Evolutionary conservation across 2,329 filamentous ascomycete genomes (phyloP).

Genomic region (Fusarium guadeloupense): DNA sequence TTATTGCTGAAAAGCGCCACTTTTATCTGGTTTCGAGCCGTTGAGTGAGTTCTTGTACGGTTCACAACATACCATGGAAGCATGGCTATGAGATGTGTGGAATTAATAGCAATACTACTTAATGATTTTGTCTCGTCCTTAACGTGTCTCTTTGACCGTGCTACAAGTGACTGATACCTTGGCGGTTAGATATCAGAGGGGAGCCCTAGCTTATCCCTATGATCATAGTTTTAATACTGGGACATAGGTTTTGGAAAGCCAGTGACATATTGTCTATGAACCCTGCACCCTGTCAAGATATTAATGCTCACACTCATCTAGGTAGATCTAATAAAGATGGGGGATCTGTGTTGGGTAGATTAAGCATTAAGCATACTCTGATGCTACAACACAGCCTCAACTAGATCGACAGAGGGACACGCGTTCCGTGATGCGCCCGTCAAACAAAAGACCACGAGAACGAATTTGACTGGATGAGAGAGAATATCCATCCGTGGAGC

Average conservation of each 20-base stretch:
- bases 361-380: slow-evolving; percentile 11
- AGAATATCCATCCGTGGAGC: background rate
- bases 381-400: slow-evolving; percentile 27
- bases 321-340: background rate
- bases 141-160: background rate
- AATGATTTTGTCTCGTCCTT: background rate
- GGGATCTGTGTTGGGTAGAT: background rate
- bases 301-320: background rate
- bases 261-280: background rate
- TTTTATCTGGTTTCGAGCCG: slow-evolving; percentile 2
- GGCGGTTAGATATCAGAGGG: no score
- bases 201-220: no score
- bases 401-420: slow-evolving; percentile 25
- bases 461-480: slow-evolving; percentile 7
- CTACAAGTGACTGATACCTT: no score
- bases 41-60: slow-evolving; percentile 1
- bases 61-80: no score
- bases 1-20: slow-evolving; percentile 15
- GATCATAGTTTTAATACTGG: background rate
- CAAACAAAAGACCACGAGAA: background rate
- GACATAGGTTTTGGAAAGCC: background rate
- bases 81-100: background rate
- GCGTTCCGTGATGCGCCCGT: background rate
- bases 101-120: slow-evolving; percentile 6
- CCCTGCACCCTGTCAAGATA: background rate